phyloP scores from a whole-genome alignment of 306 rosid genomes.

The Urtica urens region DNA sequence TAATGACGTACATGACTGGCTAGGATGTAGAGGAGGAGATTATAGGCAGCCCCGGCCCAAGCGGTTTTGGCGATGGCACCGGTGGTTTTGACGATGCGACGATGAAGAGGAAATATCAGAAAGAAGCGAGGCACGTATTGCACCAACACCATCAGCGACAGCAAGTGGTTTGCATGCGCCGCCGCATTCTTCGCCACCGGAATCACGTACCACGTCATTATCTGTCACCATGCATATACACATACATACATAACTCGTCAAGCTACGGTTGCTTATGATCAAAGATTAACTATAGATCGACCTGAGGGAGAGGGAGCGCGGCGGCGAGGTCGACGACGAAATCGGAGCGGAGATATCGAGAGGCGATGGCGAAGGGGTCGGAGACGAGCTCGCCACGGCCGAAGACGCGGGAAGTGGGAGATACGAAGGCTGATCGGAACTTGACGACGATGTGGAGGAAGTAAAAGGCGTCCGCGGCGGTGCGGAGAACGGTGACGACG shows the following conservation, averaged over 20 bases:
- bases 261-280: too few relatives aligned
- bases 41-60: conserved; percentile 70
- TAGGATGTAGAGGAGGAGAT: conserved; percentile 60
- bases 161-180: conserved; percentile 58
- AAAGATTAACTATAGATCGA: too few relatives aligned
- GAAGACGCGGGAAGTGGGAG: conserved; percentile 41
- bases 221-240: conserved; percentile 33
- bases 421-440: conserved; percentile 49
- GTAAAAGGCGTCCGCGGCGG: conserved; percentile 59
- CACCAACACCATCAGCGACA: conserved; percentile 65
- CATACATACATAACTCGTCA: neutral
- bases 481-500: conserved; percentile 47
- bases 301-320: conserved; percentile 83
- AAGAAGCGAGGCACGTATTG: conserved; percentile 68
- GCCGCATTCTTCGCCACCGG: conserved; percentile 42
- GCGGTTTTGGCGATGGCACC: conserved; percentile 76
- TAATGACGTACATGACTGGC: conserved; percentile 71
- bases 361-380: conserved; percentile 46
- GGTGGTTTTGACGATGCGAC: conserved; percentile 52
- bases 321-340: conserved; percentile 65
- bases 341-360: conserved; percentile 41
- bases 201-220: conserved; percentile 66
- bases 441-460: conserved; percentile 49
- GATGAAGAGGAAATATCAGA: conserved; percentile 61
- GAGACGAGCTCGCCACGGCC: conserved; percentile 61